Evolutionary conservation across 331 rosid species (phyloP), one percentile per base, ranked within the genome.

Genomic region (Erythrophleum ivorense): DNA sequence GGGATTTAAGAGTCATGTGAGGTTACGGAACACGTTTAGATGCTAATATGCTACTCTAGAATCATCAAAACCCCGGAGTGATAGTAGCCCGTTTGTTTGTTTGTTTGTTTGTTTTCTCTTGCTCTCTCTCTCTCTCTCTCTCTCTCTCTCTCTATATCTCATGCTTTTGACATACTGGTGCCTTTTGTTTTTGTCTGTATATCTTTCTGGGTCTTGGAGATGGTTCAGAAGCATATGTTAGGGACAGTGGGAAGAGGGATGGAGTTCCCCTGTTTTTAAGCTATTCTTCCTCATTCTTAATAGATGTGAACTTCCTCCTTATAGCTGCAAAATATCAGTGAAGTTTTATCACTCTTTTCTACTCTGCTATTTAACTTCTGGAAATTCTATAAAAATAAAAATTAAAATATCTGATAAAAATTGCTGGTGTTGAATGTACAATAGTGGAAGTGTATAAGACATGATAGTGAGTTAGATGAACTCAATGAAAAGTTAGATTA

Each of bases 11-110:
- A 38, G 84, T 82, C 34, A 34, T 33, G 45, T 36, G 49, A 49
- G 15, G 49, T 57, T 67, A 9, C 21, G 38, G 73, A 68, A 18
- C 11, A 34, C 15, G 13, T 38, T 18, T 31, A 16, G 52, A 1
- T 34, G 52, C 14, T 34, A 70, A 24, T 70, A 50, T 59, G 36
- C 36, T 21, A 16, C 72, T 57, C 73, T 67, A 36, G 73, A 67
- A 67, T 75, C 81, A 41, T 45, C 68, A 45, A 46, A 38, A 64
- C 40, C 75, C 76, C 72, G 8, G 55, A 60, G 64, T 78, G 76
- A 55, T 31, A 12, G 29, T 55, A 34, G 53, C 66, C 62, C 9
- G 19, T 40, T 16, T 60, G 33, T 24, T 24, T 24, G 29, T 24
- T 24, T 24, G n/a, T n/a, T n/a, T n/a, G n/a, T n/a, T n/a, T n/a